phyloP scores from a whole-genome alignment of 1,139 yeast genomes.

The Lodderomyces oxycetoniae region DNA sequence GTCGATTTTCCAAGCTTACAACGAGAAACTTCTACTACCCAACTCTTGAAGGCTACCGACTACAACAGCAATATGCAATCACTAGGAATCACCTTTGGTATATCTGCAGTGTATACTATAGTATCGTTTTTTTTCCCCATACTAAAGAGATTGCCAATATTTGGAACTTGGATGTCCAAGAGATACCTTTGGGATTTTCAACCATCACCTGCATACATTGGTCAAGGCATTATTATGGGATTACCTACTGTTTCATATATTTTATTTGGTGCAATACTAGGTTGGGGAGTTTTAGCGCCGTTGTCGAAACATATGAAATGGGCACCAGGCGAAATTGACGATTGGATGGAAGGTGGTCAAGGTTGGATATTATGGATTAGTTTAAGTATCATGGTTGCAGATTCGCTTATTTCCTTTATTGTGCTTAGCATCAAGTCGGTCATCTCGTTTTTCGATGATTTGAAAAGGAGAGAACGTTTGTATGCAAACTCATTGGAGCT shows the following conservation, averaged over 20 bases:
- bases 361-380: constrained; percentile 98
- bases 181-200: constrained; percentile 84
- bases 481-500: constrained; percentile 9
- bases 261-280: constrained; percentile 83
- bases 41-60: constrained; percentile 6
- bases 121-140: constrained; percentile 69
- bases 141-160: constrained; percentile 64
- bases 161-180: constrained; percentile 62
- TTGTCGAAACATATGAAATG: constrained; percentile 63
- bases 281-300: constrained; percentile 91
- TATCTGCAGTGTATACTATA: constrained; percentile 72
- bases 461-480: constrained; percentile 4
- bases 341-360: constrained; percentile 91
- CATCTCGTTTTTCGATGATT: constrained; percentile 7
- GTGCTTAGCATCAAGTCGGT: constrained; percentile 54
- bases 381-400: constrained; percentile 89
- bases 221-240: constrained; percentile 98
- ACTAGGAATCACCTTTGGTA: constrained; percentile 53
- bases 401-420: constrained; percentile 75
- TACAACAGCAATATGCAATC: constrained; percentile 57
- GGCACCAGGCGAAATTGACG: constrained; percentile 88
- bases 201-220: constrained; percentile 95
- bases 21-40: constrained; percentile 8
- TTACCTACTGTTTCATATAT: constrained; percentile 84
- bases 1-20: constrained; percentile 2